Percentiles rank a stretch among this genome's conserved stretches.
Conservation (phyloP, 495 filamentous ascomycete species). For the Penicillium egyptiacum region DNA sequence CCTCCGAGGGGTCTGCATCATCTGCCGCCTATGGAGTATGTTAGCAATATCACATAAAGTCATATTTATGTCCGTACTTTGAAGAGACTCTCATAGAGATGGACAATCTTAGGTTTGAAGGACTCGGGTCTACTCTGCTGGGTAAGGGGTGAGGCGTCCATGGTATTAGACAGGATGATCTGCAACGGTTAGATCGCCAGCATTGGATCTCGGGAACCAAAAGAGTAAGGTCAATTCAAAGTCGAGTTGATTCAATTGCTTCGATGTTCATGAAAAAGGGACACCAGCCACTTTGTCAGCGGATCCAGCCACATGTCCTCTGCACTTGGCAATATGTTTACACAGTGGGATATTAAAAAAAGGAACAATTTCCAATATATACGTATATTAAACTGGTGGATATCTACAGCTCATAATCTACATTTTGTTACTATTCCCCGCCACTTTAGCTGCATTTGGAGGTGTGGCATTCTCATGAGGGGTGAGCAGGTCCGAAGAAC, state of each 20-base stretch:
- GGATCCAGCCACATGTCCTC: slow-evolving; percentile 38
- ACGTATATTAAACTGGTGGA: background rate
- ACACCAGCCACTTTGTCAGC: slow-evolving; percentile 37
- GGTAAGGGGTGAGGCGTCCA: slow-evolving; percentile 91
- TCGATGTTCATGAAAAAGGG: slow-evolving; percentile 16
- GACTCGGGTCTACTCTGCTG: slow-evolving; percentile 87
- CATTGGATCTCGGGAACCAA: slow-evolving; percentile 5
- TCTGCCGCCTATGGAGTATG: slow-evolving; percentile 40
- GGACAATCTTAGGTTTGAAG: slow-evolving; percentile 91
- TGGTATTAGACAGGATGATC: slow-evolving; percentile 37
- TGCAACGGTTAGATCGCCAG: slow-evolving; percentile 14
- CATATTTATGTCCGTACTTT: slow-evolving; percentile 54
- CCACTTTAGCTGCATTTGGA: slow-evolving; percentile 10
- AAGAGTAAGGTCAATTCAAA: background rate
- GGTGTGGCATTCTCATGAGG: slow-evolving; percentile 2
- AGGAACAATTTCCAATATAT: background rate
- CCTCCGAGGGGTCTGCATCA: slow-evolving; percentile 69
- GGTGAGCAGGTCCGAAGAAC: slow-evolving; percentile 8
- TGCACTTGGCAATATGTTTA: slow-evolving; percentile 9
- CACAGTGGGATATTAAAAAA: background rate
- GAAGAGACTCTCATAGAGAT: slow-evolving; percentile 85
- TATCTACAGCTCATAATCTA: background rate
- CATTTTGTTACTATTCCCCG: background rate
- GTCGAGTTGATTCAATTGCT: slow-evolving; percentile 15
- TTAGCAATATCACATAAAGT: slow-evolving; percentile 3